Conservation (phyloP, 352 stramenopile genomes). For the Aphanomyces cochlioides region DNA sequence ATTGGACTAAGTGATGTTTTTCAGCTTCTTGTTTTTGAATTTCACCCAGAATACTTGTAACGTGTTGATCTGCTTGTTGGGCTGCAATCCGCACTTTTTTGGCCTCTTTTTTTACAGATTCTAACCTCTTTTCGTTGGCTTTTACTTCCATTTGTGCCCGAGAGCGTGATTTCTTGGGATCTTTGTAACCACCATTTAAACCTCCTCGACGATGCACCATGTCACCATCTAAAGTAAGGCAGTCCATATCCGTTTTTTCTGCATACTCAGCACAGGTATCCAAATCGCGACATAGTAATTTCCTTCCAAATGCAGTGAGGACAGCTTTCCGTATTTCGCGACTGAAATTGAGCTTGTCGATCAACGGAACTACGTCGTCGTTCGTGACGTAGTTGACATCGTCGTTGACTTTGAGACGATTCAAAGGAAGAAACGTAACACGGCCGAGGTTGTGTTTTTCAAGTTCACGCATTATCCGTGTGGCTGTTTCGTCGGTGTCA, state of each 20-base stretch:
- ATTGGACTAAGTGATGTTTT: conserved; percentile 64
- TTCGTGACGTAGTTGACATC: conserved; percentile 61
- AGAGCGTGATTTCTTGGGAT: conserved; percentile 73
- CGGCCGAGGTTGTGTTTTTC: conserved; percentile 92
- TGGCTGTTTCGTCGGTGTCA: conserved; percentile 95
- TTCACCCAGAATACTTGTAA: conserved; percentile 74
- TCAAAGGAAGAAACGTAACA: conserved; percentile 97
- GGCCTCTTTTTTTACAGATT: conserved; percentile 65
- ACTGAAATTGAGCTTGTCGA: conserved; percentile 83
- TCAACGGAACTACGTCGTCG: conserved; percentile 78
- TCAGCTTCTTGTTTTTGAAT: conserved; percentile 82
- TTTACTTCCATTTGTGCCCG: conserved; percentile 84
- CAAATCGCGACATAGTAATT: conserved; percentile 93
- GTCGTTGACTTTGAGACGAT: conserved; percentile 88
- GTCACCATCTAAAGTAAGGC: conserved; percentile 97
- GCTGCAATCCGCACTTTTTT: conserved; percentile 82
- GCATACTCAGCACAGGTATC: conserved; percentile 83
- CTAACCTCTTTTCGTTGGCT: conserved; percentile 65
- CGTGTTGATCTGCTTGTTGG: conserved; percentile 87
- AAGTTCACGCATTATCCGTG: conserved; percentile 92
- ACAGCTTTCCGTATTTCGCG: conserved; percentile 89
- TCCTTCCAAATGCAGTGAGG: conserved; percentile 95
- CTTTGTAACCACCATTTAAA: conserved; percentile 96
- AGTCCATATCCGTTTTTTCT: conserved; percentile 92
- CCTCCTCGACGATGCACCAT: conserved; percentile 95